phyloP scores from a whole-genome alignment of 1,284 basidiomycete species.

The Sparassis latifolia region DNA sequence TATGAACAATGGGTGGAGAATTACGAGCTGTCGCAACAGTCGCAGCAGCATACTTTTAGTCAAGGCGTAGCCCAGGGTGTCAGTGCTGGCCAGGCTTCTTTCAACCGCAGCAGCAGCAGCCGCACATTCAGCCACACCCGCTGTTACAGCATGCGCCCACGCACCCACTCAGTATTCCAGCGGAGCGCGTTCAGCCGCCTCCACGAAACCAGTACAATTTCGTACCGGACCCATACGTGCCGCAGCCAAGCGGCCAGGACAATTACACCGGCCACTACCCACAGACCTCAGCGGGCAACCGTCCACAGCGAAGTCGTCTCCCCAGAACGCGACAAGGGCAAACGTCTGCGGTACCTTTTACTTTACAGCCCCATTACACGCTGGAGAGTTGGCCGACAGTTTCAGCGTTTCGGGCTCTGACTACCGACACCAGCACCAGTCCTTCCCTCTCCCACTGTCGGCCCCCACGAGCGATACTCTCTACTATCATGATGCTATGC shows the following conservation, averaged over 20 bases:
- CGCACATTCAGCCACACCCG: constrained; percentile 6
- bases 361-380: no score
- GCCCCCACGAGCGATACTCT: no score
- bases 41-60: neutral
- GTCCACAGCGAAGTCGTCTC: constrained; percentile 4
- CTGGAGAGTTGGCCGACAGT: no score
- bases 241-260: constrained; percentile 7
- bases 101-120: constrained; percentile 7
- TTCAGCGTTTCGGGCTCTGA: no score
- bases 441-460: no score
- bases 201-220: constrained; percentile 21
- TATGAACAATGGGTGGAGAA: constrained; percentile 24
- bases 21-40: constrained; percentile 7
- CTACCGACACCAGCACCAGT: no score
- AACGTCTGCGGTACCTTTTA: neutral
- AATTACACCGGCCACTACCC: constrained; percentile 6
- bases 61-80: no score
- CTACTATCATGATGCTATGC: no score
- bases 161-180: constrained; percentile 9
- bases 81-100: neutral
- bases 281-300: neutral
- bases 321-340: neutral
- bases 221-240: constrained; percentile 13
- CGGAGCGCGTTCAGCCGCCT: constrained; percentile 8
- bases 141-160: constrained; percentile 2